Evolutionary conservation across 495 filamentous ascomycete species (phyloP), one percentile per base, ranked within the genome.

Genomic region (Podospora comata): DNA sequence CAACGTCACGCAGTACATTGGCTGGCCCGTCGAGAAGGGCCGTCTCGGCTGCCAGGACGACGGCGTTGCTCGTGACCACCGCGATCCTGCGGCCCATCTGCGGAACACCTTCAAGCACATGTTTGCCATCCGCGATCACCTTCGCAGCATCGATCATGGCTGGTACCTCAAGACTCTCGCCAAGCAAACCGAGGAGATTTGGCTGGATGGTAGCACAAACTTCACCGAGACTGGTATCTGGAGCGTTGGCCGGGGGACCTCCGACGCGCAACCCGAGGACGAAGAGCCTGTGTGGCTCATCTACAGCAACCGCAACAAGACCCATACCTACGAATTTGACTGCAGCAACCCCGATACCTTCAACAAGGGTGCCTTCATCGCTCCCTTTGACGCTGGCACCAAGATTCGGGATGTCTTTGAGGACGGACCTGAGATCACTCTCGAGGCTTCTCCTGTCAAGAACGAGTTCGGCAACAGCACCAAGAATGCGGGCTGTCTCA

Each of bases 351-450:
- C 28, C 27, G 75, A 73, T 20, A 19, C 55, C 5, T 58, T 26
- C 55, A 67, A 69, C 4, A 48, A 48, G 13, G 39, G 39, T 0
- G 85, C 86, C 1, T 79, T 91, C 60, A 77, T 91, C 65, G 79
- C 89, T 15, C 86, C 90, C 0, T 91, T 88, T 67, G 76, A 79
- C 18, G 78, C 78, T 1, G 84, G 82, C 16, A 85, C 80, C 34
- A 85, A 82, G 1, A 88, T 92, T 68, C 85, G 84, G 70, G 90
- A 90, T 72, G 73, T 92, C n/a, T 89, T 91, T 74, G 87, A 83
- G 69, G 87, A 88, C 1, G 85, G 87, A 64, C 86, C 88, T 32
- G 84, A 89, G 69, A 73, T 84, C 48, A 81, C 73, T 0, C 73
- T 91, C 16, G 74, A 76, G 28, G 26, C 65, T 2, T 72, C 74